A percentile compares a stretch with the other conserved stretches of the same genome.
Conservation (phyloP, 805 yeast species). For the Suhomyces pyralidae region DNA sequence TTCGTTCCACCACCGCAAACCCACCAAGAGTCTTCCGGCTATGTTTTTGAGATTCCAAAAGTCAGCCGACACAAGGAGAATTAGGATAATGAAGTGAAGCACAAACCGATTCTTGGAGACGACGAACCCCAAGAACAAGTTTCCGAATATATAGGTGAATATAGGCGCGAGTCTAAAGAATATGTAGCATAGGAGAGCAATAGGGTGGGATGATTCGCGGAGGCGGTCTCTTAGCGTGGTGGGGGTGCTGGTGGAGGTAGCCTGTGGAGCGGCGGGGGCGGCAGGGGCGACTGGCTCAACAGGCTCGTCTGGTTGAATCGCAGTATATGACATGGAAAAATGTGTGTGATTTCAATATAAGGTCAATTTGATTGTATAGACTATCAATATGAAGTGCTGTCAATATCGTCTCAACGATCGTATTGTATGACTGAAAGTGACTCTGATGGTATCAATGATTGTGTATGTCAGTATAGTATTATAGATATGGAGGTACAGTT, state of each 20-base stretch:
- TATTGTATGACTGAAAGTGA: no score
- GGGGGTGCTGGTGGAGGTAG: background rate
- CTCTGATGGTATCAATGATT: no score
- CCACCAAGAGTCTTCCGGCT: conserved; percentile 85
- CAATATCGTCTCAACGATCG: background rate
- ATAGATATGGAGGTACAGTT: no score
- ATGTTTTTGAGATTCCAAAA: conserved; percentile 93
- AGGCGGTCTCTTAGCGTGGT: conserved; percentile 33
- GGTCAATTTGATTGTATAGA: background rate
- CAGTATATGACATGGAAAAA: background rate
- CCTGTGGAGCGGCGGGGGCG: background rate
- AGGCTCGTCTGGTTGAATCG: background rate
- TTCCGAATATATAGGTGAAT: conserved; percentile 66
- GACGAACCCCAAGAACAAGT: conserved; percentile 52
- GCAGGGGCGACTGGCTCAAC: background rate
- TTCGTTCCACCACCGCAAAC: conserved; percentile 97
- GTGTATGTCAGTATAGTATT: no score
- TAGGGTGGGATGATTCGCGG: conserved; percentile 75
- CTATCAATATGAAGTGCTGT: background rate
- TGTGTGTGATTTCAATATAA: background rate
- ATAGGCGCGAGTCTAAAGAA: conserved; percentile 63
- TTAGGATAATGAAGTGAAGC: conserved; percentile 72
- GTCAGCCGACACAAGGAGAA: conserved; percentile 78
- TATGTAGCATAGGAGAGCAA: conserved; percentile 67
- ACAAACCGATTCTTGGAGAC: conserved; percentile 46